These are phyloP conservation scores for Candida gigantensis DNA, from an alignment of 1,139 yeast genomes.

Conservation along the genomic window DNA sequence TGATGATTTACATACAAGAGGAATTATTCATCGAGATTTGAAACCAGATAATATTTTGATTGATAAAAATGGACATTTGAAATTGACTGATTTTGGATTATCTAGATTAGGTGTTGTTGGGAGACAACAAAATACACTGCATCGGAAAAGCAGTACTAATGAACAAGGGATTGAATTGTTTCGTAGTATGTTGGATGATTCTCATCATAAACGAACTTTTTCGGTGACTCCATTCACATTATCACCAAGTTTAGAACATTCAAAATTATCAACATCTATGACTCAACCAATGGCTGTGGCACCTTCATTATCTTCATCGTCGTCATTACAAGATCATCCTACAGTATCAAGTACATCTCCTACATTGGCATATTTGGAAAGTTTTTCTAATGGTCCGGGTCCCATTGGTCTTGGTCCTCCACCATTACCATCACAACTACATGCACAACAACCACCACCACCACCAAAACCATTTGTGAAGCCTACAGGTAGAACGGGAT, in stretches of 20 bases:
- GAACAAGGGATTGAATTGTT: slow-evolving; percentile 48
- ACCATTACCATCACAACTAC: neutral
- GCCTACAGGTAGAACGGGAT: slow-evolving; percentile 25
- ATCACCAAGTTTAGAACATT: slow-evolving; percentile 45
- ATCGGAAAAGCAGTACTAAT: slow-evolving; percentile 46
- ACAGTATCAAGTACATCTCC: slow-evolving; percentile 12
- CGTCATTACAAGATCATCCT: neutral
- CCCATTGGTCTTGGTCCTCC: slow-evolving; percentile 8
- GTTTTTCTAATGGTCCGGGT: no score
- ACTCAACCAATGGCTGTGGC: slow-evolving; percentile 10
- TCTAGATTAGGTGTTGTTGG: slow-evolving; percentile 87
- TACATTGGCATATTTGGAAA: slow-evolving; percentile 15
- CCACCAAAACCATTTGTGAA: slow-evolving; percentile 16
- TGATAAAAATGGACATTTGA: slow-evolving; percentile 84
- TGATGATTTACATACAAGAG: slow-evolving; percentile 81
- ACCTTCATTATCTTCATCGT: slow-evolving; percentile 5
- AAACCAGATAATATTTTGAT: slow-evolving; percentile 93
- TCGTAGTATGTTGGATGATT: slow-evolving; percentile 27
- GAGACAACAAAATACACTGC: slow-evolving; percentile 55
- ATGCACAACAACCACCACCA: slow-evolving; percentile 4
- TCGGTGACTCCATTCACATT: slow-evolving; percentile 52
- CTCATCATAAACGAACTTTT: slow-evolving; percentile 31
- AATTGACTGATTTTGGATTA: slow-evolving; percentile 92
- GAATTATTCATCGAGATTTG: slow-evolving; percentile 90
- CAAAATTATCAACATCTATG: slow-evolving; percentile 9